Evolutionary conservation across 179 eudicot genomes (phyloP).

Genomic region (Sideroxylon spinosum): DNA sequence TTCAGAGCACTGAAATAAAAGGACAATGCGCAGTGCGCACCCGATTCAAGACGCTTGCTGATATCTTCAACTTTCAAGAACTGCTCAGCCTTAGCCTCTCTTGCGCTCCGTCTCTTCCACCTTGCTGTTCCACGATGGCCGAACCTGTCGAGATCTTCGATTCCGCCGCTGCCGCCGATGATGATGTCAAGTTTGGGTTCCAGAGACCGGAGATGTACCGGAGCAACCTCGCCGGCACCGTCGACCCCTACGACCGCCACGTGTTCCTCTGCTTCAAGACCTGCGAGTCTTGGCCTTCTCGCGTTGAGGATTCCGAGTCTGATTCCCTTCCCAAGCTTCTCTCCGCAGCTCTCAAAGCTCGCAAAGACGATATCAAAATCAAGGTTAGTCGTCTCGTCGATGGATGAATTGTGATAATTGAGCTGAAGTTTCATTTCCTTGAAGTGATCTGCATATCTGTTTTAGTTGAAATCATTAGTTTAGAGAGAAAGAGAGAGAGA

Average conservation of each 20-base stretch:
- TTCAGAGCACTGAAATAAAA: too few relatives aligned
- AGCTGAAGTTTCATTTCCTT: not conserved
- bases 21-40: slow-evolving; percentile 13
- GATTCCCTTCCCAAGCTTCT: slow-evolving; percentile 73
- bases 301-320: slow-evolving; percentile 52
- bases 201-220: slow-evolving; percentile 63
- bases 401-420: not conserved
- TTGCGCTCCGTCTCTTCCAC: not conserved
- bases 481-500: not conserved
- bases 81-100: not conserved
- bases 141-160: slow-evolving; percentile 20
- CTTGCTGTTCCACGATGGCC: slow-evolving; percentile 22
- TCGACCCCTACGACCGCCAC: slow-evolving; percentile 63
- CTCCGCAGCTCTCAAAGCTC: slow-evolving; percentile 51
- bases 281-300: slow-evolving; percentile 60
- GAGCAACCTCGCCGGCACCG: slow-evolving; percentile 47
- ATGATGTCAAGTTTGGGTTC: slow-evolving; percentile 51
- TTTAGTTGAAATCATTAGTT: not conserved
- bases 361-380: slow-evolving; percentile 49
- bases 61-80: not conserved
- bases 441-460: not conserved
- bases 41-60: not conserved
- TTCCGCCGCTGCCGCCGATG: slow-evolving; percentile 14
- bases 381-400: slow-evolving; percentile 38
- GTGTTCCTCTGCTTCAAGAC: slow-evolving; percentile 70